These are phyloP conservation scores for Filobasidium uniguttulatum DNA, from an alignment of 1,284 basidiomycete genomes.

Conservation along the genomic window DNA sequence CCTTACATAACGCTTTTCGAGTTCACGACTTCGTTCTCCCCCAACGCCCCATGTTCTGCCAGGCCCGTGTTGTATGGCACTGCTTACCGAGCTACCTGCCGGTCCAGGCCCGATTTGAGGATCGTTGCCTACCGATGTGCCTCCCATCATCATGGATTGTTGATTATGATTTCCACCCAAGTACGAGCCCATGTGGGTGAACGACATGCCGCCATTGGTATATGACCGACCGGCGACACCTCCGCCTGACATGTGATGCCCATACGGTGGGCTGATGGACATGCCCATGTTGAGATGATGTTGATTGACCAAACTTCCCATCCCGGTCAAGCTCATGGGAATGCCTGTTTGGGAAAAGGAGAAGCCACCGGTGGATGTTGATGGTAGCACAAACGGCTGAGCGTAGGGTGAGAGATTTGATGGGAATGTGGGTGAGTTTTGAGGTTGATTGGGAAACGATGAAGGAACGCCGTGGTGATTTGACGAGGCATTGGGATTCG, in stretches of 20 bases:
- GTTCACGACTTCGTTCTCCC: conserved; percentile 26
- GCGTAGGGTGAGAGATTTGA: conserved; percentile 16
- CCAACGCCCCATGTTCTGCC: conserved; percentile 8
- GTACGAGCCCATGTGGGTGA: conserved; percentile 9
- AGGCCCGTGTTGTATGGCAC: background rate
- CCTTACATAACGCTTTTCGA: conserved; percentile 36
- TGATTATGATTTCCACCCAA: background rate
- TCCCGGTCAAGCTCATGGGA: conserved; percentile 7
- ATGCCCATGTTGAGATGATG: conserved; percentile 8
- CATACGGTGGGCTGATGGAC: conserved; percentile 10
- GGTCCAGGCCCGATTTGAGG: background rate
- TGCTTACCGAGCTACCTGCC: background rate
- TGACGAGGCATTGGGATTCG: background rate
- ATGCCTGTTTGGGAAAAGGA: conserved; percentile 1
- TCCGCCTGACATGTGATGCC: no score
- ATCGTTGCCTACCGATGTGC: background rate
- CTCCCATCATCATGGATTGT: background rate
- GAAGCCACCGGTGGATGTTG: background rate
- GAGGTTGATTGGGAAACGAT: conserved; percentile 5
- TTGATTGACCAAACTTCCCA: conserved; percentile 6
- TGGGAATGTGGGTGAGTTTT: conserved; percentile 12
- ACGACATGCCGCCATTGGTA: conserved; percentile 4
- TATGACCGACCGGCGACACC: background rate
- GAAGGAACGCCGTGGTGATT: background rate
- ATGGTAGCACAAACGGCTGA: conserved; percentile 10